Base-by-base conservation (phyloP, 108 stramenopile species). In the Nitzschia palea region DNA sequence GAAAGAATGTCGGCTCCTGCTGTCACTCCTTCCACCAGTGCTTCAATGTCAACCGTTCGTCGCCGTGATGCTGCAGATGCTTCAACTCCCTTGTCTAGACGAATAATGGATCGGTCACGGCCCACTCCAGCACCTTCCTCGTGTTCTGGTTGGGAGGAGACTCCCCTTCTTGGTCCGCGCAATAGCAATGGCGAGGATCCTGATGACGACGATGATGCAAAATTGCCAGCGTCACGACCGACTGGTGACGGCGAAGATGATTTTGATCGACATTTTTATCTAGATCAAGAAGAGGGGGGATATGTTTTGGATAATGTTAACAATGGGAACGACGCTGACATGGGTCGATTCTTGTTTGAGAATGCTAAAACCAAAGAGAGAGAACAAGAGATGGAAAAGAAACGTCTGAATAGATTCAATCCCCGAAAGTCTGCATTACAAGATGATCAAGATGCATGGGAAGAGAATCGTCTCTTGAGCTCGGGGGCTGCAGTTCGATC, bases 361-460 rank as follows among this genome's bases (percentile, higher is more conserved):
- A 88, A 80, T 26, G 83, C 78, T 35, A 81, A 86, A 40, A 96
- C 89, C 15, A 67, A 71, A 42, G 83, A 84, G 10, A 63, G 95
- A 25, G 95, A 98, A 68, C 80, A 78, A 20, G 94, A 93, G 65
- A 86, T 94, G 86, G 81, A 88, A 51, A 70, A 81, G 51, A 68
- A 78, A 29, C 72, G 86, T 27, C 56, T 20, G 36, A 62, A 47
- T 54, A 51, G 62, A 14, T 61, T 68, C 61, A 63, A 80, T 67
- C 85, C 91, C 14, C 76, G 82, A 44, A 81, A 79, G 55, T 85
- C 75, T 26, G 91, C 87, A 14, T 55, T 97, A 51, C 77, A 87
- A 64, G 95, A 89, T 54, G 96, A 97, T 73, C 97, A 97, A 85
- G 80, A 93, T n/a, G 92, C 93, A 15, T 98, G 97, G 96, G 98